A percentile compares a stretch with the other conserved stretches of the same genome.
Conservation (phyloP, 257 asterid species). For the Agastache rugosa region DNA sequence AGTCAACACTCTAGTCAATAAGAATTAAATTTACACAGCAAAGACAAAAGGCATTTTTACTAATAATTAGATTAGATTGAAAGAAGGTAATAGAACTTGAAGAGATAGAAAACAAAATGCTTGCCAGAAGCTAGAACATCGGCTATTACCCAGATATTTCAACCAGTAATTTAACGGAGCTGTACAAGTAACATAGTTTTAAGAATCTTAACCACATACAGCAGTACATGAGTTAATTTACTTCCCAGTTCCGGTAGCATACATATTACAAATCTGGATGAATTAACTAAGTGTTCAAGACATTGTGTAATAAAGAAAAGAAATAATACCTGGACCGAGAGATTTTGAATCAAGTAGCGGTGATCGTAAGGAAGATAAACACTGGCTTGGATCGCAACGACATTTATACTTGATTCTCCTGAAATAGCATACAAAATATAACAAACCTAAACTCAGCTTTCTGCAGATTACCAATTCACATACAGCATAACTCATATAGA, state of each 20-base stretch:
- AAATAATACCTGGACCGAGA: conserved; percentile 76
- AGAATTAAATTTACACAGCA: not conserved
- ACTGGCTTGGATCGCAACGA: conserved; percentile 86
- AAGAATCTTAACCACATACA: conserved; percentile 1
- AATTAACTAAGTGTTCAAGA: not conserved
- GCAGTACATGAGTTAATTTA: not conserved
- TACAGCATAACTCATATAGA: not conserved
- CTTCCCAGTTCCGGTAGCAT: conserved; percentile 1
- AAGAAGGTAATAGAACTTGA: not conserved
- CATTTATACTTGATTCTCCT: conserved; percentile 70
- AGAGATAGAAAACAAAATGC: not conserved
- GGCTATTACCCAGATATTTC: not conserved
- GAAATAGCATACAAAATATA: conserved; percentile 35
- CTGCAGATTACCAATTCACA: conserved; percentile 1
- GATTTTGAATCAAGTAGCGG: conserved; percentile 81
- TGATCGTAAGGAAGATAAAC: conserved; percentile 84
- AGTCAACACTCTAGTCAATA: conserved; percentile 3
- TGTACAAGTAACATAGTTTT: not conserved
- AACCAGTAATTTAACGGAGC: conserved; percentile 15
- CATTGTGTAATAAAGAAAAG: not conserved
- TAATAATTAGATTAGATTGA: too few relatives aligned
- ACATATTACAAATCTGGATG: not conserved
- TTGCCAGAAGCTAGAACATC: not conserved
- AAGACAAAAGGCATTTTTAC: too few relatives aligned
- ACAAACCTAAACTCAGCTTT: conserved; percentile 33